These are phyloP conservation scores for Caryopteris hybrid DNA, from an alignment of 305 asterid genomes.

Conservation along the genomic window DNA sequence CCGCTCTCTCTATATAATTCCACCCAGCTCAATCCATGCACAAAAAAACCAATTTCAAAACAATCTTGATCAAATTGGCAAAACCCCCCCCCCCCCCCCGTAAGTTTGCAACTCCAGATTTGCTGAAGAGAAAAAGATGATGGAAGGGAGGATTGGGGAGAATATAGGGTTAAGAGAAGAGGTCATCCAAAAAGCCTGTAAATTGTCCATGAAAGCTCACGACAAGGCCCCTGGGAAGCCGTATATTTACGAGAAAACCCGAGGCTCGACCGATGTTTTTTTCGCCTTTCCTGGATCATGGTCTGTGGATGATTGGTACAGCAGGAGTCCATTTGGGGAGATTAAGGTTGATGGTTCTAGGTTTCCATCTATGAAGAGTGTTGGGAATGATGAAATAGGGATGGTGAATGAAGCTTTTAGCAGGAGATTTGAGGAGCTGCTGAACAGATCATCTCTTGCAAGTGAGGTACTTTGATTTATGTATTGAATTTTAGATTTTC, in stretches of 20 bases:
- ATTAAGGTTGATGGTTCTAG: conserved; percentile 33
- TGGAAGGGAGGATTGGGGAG: conserved; percentile 49
- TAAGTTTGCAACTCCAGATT: neutral
- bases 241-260: conserved; percentile 45
- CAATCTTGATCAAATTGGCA: conserved; percentile 4
- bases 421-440: conserved; percentile 44
- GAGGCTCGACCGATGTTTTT: conserved; percentile 38
- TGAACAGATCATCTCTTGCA: conserved; percentile 46
- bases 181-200: conserved; percentile 55
- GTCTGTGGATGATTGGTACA: conserved; percentile 55
- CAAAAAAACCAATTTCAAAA: neutral
- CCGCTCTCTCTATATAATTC: neutral
- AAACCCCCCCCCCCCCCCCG: too few relatives aligned
- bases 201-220: conserved; percentile 63
- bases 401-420: conserved; percentile 61
- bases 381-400: conserved; percentile 54
- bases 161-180: conserved; percentile 48
- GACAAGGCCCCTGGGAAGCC: conserved; percentile 42
- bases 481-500: neutral
- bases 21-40: neutral
- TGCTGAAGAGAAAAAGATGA: conserved; percentile 23
- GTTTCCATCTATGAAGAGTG: conserved; percentile 59
- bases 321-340: conserved; percentile 53
- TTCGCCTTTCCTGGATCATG: conserved; percentile 76
- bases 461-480: conserved; percentile 44